Base-by-base conservation (phyloP, 1,139 yeast genomes). In the Suhomyces panamericanus region DNA sequence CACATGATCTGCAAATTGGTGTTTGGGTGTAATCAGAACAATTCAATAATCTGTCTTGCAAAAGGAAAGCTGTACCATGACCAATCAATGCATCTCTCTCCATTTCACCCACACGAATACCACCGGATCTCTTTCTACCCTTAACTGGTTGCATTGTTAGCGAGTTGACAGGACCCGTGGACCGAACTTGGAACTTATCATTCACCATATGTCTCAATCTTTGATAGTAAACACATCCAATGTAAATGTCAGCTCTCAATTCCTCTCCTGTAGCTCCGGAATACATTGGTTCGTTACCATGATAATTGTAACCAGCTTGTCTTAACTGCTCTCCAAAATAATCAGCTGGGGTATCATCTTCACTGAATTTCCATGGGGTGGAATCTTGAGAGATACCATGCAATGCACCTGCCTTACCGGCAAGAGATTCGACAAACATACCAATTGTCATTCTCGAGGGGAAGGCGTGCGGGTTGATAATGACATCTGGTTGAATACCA, bases 391-490 rank as follows among this genome's bases (percentile, higher is more conserved):
- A 95, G 62, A 90, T 85, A 60, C 99, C 99, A 58, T 93, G 99
- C 62, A 95, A 73, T 10, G 97, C 96, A 66, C 99, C 99, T 6
- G 99, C 95, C 67, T 93, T 93, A 60, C 99, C 99, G 13, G 99
- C 99, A 51, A 93, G 73, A 47, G 96, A 86, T 70, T 93, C 99
- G 41, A 93, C 98, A 72, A 93, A 93, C 99, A 93, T 93, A 74
- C 99, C 99, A 68, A 93, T 93, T 20, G 99, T 93, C 99, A 93
- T 93, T 77, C 99, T 95, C 44, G 98, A 91, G 56, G 99, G 99
- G 91, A 93, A 93, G 55, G 98, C 99, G 66, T 93, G 99, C 4
- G 99, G 99, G 64, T 93, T 93, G 61, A 93, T 93, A 61, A 93
- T 93, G 55, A 93, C 88, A 70, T 93, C 99, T 1, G 99, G 99